A percentile compares a stretch with the other conserved stretches of the same genome.
phyloP scores from a whole-genome alignment of 1,284 basidiomycete genomes.

The Takashimella tepidaria region DNA sequence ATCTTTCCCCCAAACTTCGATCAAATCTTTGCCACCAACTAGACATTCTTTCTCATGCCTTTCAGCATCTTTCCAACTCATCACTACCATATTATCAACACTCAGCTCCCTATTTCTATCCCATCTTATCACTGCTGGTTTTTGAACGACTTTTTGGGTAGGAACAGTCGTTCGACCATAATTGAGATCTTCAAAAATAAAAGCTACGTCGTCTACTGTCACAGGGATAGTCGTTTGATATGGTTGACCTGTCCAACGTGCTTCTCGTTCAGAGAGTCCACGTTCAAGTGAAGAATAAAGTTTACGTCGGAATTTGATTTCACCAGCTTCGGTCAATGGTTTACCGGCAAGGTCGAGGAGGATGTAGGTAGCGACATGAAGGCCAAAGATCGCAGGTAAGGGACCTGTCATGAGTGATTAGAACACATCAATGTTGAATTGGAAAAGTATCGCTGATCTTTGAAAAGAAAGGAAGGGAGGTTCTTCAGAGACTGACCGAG shows the following conservation, averaged over 20 bases:
- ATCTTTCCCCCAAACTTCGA: conserved; percentile 63
- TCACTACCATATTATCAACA: conserved; percentile 72
- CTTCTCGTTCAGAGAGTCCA: conserved; percentile 66
- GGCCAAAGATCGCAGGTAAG: conserved; percentile 79
- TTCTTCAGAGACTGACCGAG: conserved; percentile 30
- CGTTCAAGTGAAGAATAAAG: conserved; percentile 75
- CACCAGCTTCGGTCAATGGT: conserved; percentile 71
- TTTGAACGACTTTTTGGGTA: conserved; percentile 62
- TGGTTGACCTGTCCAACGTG: conserved; percentile 5
- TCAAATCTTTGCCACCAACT: conserved; percentile 48
- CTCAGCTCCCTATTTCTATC: conserved; percentile 59
- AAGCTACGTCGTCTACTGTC: conserved; percentile 70
- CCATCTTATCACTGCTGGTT: conserved; percentile 61
- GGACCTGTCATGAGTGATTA: too few relatives aligned
- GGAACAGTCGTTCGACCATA: conserved; percentile 73
- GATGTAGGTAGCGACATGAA: conserved; percentile 81
- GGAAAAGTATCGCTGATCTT: not conserved
- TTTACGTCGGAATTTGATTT: conserved; percentile 77
- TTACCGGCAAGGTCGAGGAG: conserved; percentile 75
- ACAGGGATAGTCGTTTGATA: conserved; percentile 55
- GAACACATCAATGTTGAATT: too few relatives aligned
- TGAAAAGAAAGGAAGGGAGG: not conserved
- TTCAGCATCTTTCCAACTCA: conserved; percentile 68
- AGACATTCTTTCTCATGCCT: conserved; percentile 59
- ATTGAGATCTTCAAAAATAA: conserved; percentile 81